Evolutionary conservation across 495 filamentous ascomycete genomes (phyloP), one percentile per base, ranked within the genome.

Genomic region (Aspergillus carlsbadensis): DNA sequence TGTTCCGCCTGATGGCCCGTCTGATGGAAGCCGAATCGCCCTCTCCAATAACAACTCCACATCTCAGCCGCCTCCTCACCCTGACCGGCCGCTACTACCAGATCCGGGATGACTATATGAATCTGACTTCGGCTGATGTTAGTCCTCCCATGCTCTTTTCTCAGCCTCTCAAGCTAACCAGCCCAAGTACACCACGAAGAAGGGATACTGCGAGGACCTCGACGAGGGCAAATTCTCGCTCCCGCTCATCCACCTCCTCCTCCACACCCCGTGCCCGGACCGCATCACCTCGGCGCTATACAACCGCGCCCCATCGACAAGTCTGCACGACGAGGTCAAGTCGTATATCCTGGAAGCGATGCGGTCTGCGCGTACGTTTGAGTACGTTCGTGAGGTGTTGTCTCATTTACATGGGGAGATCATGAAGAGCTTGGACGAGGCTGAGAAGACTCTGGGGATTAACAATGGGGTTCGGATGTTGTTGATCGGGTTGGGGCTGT

Each of bases 231-330:
- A 50, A 35, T 50, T 50, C 20, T 50, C 47, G 1, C 34, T 39
- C 34, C 46, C 46, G 1, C 31, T 96, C 65, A 94, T 96, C 61
- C 90, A 96, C 63, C 29, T 70, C 63, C 5, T 65, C 62, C n/a
- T 67, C 64, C 26, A 65, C 49, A 45, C 42, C 3, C 42, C 22
- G 22, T 10, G 15, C 22, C 42, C 42, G 22, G 42, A 45, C 24
- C 42, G 42, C 2, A 31, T 45, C 42, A 45, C 42, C 3, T 14
- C 42, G 22, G 21, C 42, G 1, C 18, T 45, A 18, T 45, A 29
- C 22, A 45, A 45, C 22, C 42, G 17, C 14, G 8, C 10, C 5
- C 2, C 17, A 11, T 13, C 42, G 26, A 15, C 42, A 15, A 29
- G 14, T 1, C 14, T 45, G 10, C 14, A 14, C 10, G 13, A 24